Evolutionary conservation across 2,329 filamentous ascomycete species (phyloP).

Genomic region (Phialemoniopsis sp.): DNA sequence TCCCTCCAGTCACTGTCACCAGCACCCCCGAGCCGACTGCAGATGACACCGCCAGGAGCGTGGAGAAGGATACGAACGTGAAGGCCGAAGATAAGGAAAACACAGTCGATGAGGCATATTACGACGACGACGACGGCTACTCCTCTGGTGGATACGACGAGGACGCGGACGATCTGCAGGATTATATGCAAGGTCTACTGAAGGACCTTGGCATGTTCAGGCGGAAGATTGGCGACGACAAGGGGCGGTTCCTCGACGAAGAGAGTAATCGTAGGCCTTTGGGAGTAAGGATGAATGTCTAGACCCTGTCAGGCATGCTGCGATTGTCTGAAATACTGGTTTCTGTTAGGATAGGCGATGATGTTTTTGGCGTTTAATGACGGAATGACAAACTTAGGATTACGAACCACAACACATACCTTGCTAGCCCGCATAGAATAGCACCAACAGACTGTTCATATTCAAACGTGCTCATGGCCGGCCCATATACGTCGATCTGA

Average conservation of each 20-base stretch:
- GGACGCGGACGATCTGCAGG: conserved; percentile 65
- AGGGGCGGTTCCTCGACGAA: conserved; percentile 66
- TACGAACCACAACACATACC: no score
- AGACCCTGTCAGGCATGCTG: no score
- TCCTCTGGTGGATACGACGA: conserved; percentile 44
- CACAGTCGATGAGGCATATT: conserved; percentile 26
- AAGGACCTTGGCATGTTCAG: conserved; percentile 77
- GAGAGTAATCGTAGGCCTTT: conserved; percentile 50
- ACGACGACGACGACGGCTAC: conserved; percentile 56
- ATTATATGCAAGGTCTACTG: conserved; percentile 80
- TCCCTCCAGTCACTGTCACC: conserved; percentile 53
- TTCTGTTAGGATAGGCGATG: no score
- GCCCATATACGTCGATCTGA: conserved; percentile 28
- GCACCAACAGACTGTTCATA: no score
- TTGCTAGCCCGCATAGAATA: no score
- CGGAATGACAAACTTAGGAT: no score
- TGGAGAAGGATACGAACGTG: conserved; percentile 22
- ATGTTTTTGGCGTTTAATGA: no score
- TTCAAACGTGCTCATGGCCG: no score
- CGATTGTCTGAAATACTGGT: no score
- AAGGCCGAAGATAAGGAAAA: conserved; percentile 14
- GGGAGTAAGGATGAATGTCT: conserved; percentile 35
- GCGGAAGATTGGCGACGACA: conserved; percentile 82
- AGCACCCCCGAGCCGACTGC: conserved; percentile 4
- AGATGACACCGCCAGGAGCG: conserved; percentile 15